Percentiles rank a stretch among this genome's conserved stretches.
Evolutionary conservation across 495 filamentous ascomycete species (phyloP).

Genomic region (Lindgomyces ingoldianus): DNA sequence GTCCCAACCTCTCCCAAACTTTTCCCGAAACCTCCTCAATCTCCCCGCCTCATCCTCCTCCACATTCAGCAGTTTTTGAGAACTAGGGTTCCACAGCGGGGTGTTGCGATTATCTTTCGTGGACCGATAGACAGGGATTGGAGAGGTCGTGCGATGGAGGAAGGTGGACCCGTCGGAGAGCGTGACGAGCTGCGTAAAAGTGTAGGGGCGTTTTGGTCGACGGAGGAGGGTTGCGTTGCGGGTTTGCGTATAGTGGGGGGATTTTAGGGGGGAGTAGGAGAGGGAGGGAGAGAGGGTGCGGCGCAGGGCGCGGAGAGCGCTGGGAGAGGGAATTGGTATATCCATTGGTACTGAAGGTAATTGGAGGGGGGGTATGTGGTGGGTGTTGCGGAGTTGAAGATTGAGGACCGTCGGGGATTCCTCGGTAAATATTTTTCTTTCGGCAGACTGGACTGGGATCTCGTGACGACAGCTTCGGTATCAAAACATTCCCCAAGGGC

Average conservation of each 20-base stretch:
- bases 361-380: background rate
- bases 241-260: constrained; percentile 45
- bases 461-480: too few relatives aligned
- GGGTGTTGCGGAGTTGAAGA: background rate
- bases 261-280: background rate
- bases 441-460: background rate
- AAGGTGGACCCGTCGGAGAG: constrained; percentile 90
- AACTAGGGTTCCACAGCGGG: constrained; percentile 83
- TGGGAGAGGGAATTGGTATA: constrained; percentile 31
- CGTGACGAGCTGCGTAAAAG: constrained; percentile 93
- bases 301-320: constrained; percentile 30
- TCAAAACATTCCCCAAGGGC: too few relatives aligned
- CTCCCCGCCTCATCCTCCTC: constrained; percentile 95
- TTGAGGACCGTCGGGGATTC: background rate
- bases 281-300: background rate
- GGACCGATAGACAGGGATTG: constrained; percentile 70
- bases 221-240: constrained; percentile 88
- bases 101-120: constrained; percentile 87
- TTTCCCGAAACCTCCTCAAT: constrained; percentile 76
- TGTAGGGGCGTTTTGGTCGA: constrained; percentile 87
- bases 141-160: constrained; percentile 85
- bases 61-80: constrained; percentile 74
- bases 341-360: constrained; percentile 19
- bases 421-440: constrained; percentile 18
- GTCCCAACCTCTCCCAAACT: constrained; percentile 86